Conservation (phyloP, 345 rosid genomes). For the Rhizophora apiculata region DNA sequence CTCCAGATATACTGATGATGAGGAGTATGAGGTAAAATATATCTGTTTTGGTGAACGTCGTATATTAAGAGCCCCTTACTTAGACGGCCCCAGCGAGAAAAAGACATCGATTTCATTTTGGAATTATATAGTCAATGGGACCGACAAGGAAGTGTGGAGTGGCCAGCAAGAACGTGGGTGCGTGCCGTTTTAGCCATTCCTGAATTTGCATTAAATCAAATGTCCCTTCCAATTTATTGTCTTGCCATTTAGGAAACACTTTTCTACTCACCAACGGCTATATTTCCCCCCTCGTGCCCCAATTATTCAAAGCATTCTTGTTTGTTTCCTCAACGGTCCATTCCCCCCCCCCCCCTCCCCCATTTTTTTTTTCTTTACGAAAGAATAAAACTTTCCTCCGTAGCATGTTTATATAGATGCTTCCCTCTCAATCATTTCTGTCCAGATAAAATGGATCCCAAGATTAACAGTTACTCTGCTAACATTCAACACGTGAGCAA, state of each 20-base stretch:
- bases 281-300: slow-evolving; percentile 11
- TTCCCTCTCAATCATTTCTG: background rate
- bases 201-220: background rate
- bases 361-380: background rate
- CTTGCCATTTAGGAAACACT: too few relatives aligned
- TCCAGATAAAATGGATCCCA: background rate
- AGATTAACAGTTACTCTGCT: background rate
- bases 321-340: slow-evolving; percentile 57
- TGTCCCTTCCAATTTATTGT: slow-evolving; percentile 12
- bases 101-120: too few relatives aligned
- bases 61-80: too few relatives aligned
- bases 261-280: slow-evolving; percentile 42
- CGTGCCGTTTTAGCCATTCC: too few relatives aligned
- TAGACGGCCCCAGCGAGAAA: too few relatives aligned
- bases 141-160: too few relatives aligned
- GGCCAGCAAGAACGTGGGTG: too few relatives aligned
- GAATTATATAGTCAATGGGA: too few relatives aligned
- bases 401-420: background rate
- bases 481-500: slow-evolving; percentile 60
- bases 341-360: background rate
- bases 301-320: slow-evolving; percentile 25
- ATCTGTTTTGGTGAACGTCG: too few relatives aligned
- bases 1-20: too few relatives aligned
- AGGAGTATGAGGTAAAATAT: too few relatives aligned
- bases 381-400: slow-evolving; percentile 4